Evolutionary conservation across 176 grass and related monocot species (phyloP).

Genomic region (Zea luxurians): DNA sequence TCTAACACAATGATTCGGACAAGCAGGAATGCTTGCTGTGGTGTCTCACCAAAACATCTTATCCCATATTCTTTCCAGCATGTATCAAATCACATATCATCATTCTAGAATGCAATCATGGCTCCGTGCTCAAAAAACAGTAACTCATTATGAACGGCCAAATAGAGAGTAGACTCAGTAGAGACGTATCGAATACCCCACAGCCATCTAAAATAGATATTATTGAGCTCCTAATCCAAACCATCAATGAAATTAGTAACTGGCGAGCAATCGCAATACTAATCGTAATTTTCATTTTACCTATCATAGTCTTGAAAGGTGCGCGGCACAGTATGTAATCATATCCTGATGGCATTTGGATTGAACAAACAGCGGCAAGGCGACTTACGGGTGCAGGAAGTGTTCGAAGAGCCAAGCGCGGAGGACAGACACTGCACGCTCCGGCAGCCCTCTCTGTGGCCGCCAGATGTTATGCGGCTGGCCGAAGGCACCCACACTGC

Average conservation of each 20-base stretch:
- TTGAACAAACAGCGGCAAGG: neutral
- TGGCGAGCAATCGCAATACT: neutral
- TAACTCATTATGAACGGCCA: constrained; percentile 28
- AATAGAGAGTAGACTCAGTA: neutral
- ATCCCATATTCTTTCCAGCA: constrained; percentile 5
- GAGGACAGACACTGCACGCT: constrained; percentile 83
- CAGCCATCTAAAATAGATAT: neutral
- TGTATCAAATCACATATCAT: constrained; percentile 24
- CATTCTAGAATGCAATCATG: constrained; percentile 15
- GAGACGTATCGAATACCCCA: neutral
- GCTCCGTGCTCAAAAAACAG: constrained; percentile 24
- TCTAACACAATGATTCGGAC: constrained; percentile 41
- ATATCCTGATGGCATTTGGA: neutral
- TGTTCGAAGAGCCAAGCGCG: constrained; percentile 94
- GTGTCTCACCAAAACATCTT: constrained; percentile 19
- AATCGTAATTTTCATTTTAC: neutral
- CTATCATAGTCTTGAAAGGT: neutral
- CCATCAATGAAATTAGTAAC: neutral
- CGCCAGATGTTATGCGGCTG: constrained; percentile 88
- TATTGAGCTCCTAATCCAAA: neutral
- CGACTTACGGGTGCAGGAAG: constrained; percentile 93
- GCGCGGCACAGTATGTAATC: neutral
- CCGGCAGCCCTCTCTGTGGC: constrained; percentile 85
- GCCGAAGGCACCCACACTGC: constrained; percentile 46
- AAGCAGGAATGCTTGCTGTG: constrained; percentile 25